Evolutionary conservation across 768 basidiomycete genomes (phyloP).

Genomic region (Auricularia heimuer): DNA sequence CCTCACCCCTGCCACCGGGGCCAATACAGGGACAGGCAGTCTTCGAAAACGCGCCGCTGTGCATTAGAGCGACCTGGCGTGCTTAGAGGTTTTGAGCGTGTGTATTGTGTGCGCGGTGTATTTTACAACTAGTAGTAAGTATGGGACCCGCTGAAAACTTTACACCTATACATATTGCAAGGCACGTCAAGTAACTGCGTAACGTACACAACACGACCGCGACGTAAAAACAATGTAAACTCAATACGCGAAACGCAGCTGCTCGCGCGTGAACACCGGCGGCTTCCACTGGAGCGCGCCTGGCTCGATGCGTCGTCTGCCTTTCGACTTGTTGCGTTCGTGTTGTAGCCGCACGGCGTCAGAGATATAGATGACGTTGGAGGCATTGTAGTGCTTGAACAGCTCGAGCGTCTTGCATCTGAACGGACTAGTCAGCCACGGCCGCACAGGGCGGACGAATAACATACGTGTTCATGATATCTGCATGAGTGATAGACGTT

Average conservation of each 20-base stretch:
- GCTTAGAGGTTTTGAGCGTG: too few species aligned
- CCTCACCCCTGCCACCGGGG: background rate
- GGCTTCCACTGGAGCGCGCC: conserved; percentile 88
- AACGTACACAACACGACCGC: background rate
- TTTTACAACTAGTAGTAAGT: background rate
- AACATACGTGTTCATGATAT: conserved; percentile 97
- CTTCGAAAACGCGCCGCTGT: background rate
- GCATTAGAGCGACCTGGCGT: too few species aligned
- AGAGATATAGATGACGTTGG: conserved; percentile 86
- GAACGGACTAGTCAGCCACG: conserved; percentile 8
- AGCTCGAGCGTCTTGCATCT: conserved; percentile 92
- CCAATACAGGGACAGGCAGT: background rate
- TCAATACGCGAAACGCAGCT: conserved; percentile 62
- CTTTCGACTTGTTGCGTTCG: conserved; percentile 73
- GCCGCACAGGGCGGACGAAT: background rate
- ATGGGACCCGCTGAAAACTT: background rate
- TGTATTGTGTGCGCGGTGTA: background rate
- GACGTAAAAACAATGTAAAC: conserved; percentile 16
- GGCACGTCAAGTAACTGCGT: background rate
- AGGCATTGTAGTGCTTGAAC: conserved; percentile 93
- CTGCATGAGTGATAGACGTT: conserved; percentile 89
- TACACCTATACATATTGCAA: background rate
- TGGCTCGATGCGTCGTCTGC: conserved; percentile 66
- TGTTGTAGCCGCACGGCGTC: conserved; percentile 87
- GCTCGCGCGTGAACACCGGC: conserved; percentile 83